Evolutionary conservation across 192 early-diverging fungal species (phyloP), one percentile per base, ranked within the genome.

Genomic region (Backusella circina): DNA sequence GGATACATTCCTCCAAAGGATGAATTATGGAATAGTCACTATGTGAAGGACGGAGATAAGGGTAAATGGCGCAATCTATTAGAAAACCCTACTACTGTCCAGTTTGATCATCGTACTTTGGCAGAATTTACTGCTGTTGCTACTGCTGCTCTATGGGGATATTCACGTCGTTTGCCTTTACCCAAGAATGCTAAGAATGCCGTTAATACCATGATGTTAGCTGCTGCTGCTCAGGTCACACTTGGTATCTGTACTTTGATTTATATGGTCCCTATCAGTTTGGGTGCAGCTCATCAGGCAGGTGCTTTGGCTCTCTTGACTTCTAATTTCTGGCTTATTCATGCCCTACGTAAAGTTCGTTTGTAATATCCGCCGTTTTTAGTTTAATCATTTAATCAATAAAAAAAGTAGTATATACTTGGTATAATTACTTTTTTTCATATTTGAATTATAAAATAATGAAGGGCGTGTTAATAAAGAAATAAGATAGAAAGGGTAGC

Each of bases 271-370:
- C 98, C 98, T 21, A 91, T 96, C 54, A 89, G 91, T 26, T 84
- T 97, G 70, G 98, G 96, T 4, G 94, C 97, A 12, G 93, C 95
- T 15, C 98, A 99, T 85, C 98, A 99, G 83, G 93, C 91, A 35
- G 96, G 96, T 28, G 95, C 95, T 23, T 85, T 99, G 57, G 88
- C 94, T 44, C 84, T 99, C 31, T 83, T 97, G 71, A 93, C 95
- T 1, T 84, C 92, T 5, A 89, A 92, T n/a, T 78, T 94, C 50
- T 93, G 91, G 87, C 79, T 97, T 31, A 84, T 92, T 72, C 93
- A 95, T 71, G 82, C 87, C 15, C 67, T 95, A 65, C 87, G 85
- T 76, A 83, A 80, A 65, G 79, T 91, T 0, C 88, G 88, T 5
- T 41, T 78, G 28, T 72, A 72, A 73, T 10, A 61, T 61, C 54